Conservation (phyloP, 495 filamentous ascomycete species). For the Podospora didyma region DNA sequence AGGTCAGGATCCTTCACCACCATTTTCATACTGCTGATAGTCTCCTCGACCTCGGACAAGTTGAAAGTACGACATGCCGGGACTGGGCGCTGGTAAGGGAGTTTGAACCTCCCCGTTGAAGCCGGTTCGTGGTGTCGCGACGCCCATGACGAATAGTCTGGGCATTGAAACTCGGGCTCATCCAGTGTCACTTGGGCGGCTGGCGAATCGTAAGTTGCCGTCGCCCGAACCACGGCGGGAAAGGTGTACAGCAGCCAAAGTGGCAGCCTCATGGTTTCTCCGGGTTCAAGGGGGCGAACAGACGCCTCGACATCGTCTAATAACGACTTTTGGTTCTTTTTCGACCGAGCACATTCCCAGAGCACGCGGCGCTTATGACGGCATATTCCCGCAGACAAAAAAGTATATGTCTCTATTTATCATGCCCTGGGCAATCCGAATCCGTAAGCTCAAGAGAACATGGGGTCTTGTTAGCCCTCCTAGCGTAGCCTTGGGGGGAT, state of each 20-base stretch:
- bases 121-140: conserved; percentile 39
- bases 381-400: too few relatives aligned
- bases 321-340: too few relatives aligned
- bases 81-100: conserved; percentile 55
- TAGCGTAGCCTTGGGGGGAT: too few relatives aligned
- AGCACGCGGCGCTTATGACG: too few relatives aligned
- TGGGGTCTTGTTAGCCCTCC: too few relatives aligned
- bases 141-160: conserved; percentile 51
- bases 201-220: not conserved
- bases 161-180: conserved; percentile 31
- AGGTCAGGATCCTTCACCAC: conserved; percentile 61
- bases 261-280: not conserved
- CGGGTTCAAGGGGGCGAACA: not conserved
- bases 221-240: not conserved
- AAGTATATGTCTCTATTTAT: too few relatives aligned
- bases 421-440: too few relatives aligned
- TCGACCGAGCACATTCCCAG: too few relatives aligned
- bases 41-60: conserved; percentile 48
- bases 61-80: conserved; percentile 58
- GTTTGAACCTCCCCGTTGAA: conserved; percentile 37
- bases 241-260: not conserved
- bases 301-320: not conserved
- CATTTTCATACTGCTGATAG: conserved; percentile 42
- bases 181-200: not conserved
- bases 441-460: too few relatives aligned